A percentile compares a stretch with the other conserved stretches of the same genome.
Evolutionary conservation across 768 basidiomycete genomes (phyloP).

Genomic region (Pleurotus sapidus): DNA sequence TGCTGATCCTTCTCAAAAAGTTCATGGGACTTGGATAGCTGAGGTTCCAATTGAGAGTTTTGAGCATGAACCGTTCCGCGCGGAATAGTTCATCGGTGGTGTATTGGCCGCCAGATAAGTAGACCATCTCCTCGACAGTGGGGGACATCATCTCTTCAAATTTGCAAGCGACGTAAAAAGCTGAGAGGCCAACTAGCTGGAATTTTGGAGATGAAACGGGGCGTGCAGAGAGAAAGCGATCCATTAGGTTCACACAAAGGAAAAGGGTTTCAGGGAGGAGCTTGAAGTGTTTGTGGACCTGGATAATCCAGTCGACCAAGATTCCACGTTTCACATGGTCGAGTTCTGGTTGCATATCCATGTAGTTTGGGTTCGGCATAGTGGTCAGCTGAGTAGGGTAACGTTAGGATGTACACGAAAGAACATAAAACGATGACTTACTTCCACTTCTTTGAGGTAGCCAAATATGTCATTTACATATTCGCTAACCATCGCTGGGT

Average conservation of each 20-base stretch:
- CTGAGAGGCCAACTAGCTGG: conserved; percentile 88
- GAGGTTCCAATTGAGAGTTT: conserved; percentile 83
- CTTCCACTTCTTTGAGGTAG: conserved; percentile 84
- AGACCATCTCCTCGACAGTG: conserved; percentile 74
- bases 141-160: conserved; percentile 93
- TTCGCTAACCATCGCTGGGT: conserved; percentile 90
- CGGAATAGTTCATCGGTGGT: conserved; percentile 78
- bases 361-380: conserved; percentile 82
- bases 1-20: conserved; percentile 85
- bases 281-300: conserved; percentile 84
- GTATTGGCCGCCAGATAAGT: conserved; percentile 77
- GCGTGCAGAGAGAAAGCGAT: conserved; percentile 68
- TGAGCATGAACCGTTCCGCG: conserved; percentile 86
- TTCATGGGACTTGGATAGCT: conserved; percentile 87
- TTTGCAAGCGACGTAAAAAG: conserved; percentile 86
- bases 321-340: conserved; percentile 89
- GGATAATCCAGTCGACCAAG: conserved; percentile 91
- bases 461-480: conserved; percentile 87
- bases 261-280: conserved; percentile 90
- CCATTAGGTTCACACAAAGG: conserved; percentile 83
- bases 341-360: conserved; percentile 78
- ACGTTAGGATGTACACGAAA: conserved; percentile 7
- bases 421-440: conserved; percentile 23
- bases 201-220: conserved; percentile 80
- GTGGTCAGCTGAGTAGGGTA: conserved; percentile 51